Percentiles rank a stretch among this genome's conserved stretches.
phyloP scores from a whole-genome alignment of 768 basidiomycete genomes.

The Tricholoma matsutake region DNA sequence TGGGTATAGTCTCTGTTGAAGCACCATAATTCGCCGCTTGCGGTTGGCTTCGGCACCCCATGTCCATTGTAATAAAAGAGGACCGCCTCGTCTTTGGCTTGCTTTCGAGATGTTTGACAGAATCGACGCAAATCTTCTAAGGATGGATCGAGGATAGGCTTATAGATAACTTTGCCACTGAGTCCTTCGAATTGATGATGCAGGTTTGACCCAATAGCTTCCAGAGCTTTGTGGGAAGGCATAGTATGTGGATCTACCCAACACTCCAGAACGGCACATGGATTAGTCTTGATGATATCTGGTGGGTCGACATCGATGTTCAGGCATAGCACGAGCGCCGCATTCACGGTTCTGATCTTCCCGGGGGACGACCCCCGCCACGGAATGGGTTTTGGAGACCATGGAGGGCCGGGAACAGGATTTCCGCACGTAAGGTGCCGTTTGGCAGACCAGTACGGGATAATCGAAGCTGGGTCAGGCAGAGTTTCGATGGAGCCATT shows the following conservation, averaged over 20 bases:
- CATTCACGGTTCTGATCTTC: constrained; percentile 89
- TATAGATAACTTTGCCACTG: constrained; percentile 91
- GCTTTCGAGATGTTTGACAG: constrained; percentile 77
- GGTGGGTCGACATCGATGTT: constrained; percentile 99
- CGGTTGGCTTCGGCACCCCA: constrained; percentile 94
- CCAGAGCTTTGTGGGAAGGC: constrained; percentile 89
- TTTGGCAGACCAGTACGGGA: constrained; percentile 85
- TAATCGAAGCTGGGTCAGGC: constrained; percentile 52
- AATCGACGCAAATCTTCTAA: constrained; percentile 90
- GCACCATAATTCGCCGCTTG: constrained; percentile 96
- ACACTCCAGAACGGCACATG: constrained; percentile 91
- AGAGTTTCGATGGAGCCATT: constrained; percentile 46
- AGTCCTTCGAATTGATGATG: constrained; percentile 96
- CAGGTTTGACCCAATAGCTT: constrained; percentile 89
- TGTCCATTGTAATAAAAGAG: constrained; percentile 99
- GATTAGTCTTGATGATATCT: constrained; percentile 95
- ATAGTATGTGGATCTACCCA: constrained; percentile 97
- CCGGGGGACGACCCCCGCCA: constrained; percentile 82
- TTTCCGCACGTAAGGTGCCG: constrained; percentile 91
- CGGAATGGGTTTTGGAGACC: constrained; percentile 60
- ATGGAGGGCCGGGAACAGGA: constrained; percentile 66
- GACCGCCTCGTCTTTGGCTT: constrained; percentile 90
- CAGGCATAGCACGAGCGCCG: constrained; percentile 85
- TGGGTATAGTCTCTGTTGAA: constrained; percentile 98
- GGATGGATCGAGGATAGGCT: constrained; percentile 92